Conservation (phyloP, 2,329 filamentous ascomycete genomes). For the Bipolaris victoriae region DNA sequence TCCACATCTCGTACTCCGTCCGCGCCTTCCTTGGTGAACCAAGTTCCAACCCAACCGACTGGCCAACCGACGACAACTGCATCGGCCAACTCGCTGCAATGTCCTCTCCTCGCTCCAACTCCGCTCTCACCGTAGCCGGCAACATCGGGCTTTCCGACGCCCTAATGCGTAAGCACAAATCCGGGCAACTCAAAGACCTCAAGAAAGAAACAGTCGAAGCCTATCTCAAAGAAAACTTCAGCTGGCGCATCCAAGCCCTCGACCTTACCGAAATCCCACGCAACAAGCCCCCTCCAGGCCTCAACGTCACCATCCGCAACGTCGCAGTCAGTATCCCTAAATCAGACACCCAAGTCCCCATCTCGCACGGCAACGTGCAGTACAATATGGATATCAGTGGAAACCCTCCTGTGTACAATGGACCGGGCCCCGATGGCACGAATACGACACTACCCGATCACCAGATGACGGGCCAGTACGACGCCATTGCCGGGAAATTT, state of each 20-base stretch:
- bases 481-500: constrained; percentile 19
- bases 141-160: constrained; percentile 50
- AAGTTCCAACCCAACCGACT: constrained; percentile 30
- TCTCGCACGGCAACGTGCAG: constrained; percentile 29
- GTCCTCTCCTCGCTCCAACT: constrained; percentile 45
- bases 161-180: constrained; percentile 34
- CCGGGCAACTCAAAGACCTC: constrained; percentile 36
- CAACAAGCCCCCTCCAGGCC: constrained; percentile 32
- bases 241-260: constrained; percentile 41
- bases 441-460: constrained; percentile 20
- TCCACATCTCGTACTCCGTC: constrained; percentile 41
- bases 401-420: constrained; percentile 32
- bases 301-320: constrained; percentile 39
- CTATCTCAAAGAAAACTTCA: constrained; percentile 39
- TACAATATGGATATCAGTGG: constrained; percentile 37
- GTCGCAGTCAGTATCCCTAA: constrained; percentile 34
- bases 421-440: constrained; percentile 23
- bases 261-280: constrained; percentile 40
- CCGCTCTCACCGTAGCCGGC: constrained; percentile 49
- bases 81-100: constrained; percentile 51
- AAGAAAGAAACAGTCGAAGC: constrained; percentile 27
- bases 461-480: constrained; percentile 18
- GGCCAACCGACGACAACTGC: constrained; percentile 50
- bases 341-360: constrained; percentile 34
- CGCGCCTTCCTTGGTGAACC: constrained; percentile 42